These are phyloP conservation scores for Alternaria solani DNA, from an alignment of 2,329 filamentous ascomycete species.

Conservation along the genomic window DNA sequence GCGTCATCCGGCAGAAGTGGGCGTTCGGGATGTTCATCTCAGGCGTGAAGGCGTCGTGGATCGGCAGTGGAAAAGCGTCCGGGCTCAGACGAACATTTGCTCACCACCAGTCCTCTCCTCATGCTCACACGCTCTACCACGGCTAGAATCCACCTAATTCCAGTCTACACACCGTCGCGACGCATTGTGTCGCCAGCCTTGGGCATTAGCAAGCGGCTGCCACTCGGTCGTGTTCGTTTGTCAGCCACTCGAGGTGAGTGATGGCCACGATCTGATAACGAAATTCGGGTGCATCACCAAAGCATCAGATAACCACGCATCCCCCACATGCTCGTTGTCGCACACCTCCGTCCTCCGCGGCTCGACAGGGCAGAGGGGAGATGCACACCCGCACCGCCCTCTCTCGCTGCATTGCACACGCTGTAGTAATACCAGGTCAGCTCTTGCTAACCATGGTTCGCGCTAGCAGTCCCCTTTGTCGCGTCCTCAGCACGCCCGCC, in stretches of 20 bases:
- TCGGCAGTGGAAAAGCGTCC: slow-evolving; percentile 18
- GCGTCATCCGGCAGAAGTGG: slow-evolving; percentile 17
- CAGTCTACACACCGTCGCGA: background rate
- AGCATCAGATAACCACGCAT: slow-evolving; percentile 20
- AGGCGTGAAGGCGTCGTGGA: slow-evolving; percentile 17
- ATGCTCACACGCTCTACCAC: slow-evolving; percentile 11
- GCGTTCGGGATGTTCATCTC: slow-evolving; percentile 17
- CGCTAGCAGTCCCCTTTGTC: slow-evolving; percentile 33
- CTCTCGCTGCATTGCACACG: background rate
- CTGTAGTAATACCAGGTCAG: slow-evolving; percentile 14
- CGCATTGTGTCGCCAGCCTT: slow-evolving; percentile 22
- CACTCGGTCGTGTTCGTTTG: slow-evolving; percentile 24
- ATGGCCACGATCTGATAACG: slow-evolving; percentile 42
- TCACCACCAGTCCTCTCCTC: slow-evolving; percentile 24
- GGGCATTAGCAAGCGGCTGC: slow-evolving; percentile 18
- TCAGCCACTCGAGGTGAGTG: slow-evolving; percentile 28
- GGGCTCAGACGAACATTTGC: slow-evolving; percentile 11
- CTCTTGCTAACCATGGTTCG: slow-evolving; percentile 40
- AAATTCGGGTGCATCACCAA: slow-evolving; percentile 17
- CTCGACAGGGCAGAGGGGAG: slow-evolving; percentile 3
- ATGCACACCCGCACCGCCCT: slow-evolving; percentile 1
- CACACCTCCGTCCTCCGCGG: slow-evolving; percentile 10
- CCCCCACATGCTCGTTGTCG: slow-evolving; percentile 11
- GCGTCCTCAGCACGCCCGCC: slow-evolving; percentile 24
- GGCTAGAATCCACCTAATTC: slow-evolving; percentile 6